Percentiles rank a stretch among this genome's conserved stretches.
phyloP scores from a whole-genome alignment of 495 filamentous ascomycete species.

The Halenospora varia region DNA sequence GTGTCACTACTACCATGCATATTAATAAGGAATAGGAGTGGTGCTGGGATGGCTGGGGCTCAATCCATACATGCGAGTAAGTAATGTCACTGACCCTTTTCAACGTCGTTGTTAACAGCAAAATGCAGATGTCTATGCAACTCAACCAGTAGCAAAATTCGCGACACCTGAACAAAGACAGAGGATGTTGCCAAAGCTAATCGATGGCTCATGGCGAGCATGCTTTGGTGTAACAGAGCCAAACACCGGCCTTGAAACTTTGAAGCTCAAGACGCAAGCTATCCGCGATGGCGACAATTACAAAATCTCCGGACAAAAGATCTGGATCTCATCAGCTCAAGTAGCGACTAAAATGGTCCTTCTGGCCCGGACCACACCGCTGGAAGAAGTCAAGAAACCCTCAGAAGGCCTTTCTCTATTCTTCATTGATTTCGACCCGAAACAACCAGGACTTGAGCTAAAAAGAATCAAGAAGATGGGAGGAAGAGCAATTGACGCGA shows the following conservation, averaged over 20 bases:
- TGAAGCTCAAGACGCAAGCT: conserved; percentile 61
- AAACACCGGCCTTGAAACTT: conserved; percentile 71
- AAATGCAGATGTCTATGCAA: conserved; percentile 59
- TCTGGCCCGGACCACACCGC: conserved; percentile 66
- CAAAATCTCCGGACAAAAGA: conserved; percentile 69
- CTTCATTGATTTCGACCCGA: conserved; percentile 66
- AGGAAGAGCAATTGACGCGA: conserved; percentile 72
- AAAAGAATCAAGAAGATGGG: conserved; percentile 80
- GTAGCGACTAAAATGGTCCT: conserved; percentile 75
- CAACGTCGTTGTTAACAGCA: conserved; percentile 18
- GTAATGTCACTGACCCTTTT: not conserved
- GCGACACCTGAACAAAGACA: conserved; percentile 56
- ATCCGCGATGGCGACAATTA: conserved; percentile 48
- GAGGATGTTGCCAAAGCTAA: conserved; percentile 62
- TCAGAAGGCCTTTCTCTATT: conserved; percentile 71
- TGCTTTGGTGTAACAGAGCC: conserved; percentile 72
- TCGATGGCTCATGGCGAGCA: conserved; percentile 60
- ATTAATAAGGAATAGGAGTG: conserved; percentile 36
- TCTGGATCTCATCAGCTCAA: conserved; percentile 79
- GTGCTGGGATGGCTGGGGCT: conserved; percentile 74
- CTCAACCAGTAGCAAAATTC: conserved; percentile 70
- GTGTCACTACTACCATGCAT: not conserved
- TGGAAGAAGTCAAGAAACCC: conserved; percentile 60
- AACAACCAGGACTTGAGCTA: conserved; percentile 54
- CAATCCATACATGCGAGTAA: conserved; percentile 66